Conservation (phyloP, 352 stramenopile species). For the Phytophthora tubulina region DNA sequence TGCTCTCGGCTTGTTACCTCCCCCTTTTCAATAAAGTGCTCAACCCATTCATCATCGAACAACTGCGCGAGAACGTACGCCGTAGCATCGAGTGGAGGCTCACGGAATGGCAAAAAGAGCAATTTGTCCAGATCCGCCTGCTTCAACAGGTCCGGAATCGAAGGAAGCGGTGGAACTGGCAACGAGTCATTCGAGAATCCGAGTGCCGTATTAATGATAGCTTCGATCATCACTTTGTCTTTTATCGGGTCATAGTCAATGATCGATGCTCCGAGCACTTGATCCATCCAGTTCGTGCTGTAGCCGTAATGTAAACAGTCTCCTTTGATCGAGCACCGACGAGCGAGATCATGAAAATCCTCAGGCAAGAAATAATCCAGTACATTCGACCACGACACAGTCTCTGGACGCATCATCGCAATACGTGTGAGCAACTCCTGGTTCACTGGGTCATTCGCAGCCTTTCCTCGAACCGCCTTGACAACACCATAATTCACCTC, state of each 20-base stretch:
- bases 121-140: constrained; percentile 25
- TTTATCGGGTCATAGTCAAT: constrained; percentile 22
- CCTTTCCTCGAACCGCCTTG: constrained; percentile 28
- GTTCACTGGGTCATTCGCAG: constrained; percentile 7
- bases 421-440: constrained; percentile 29
- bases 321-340: constrained; percentile 26
- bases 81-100: constrained; percentile 24
- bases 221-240: constrained; percentile 3
- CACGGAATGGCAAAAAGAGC: constrained; percentile 26
- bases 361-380: constrained; percentile 31
- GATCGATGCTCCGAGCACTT: constrained; percentile 32
- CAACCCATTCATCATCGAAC: constrained; percentile 29
- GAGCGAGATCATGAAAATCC: constrained; percentile 45
- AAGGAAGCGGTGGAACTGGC: not conserved
- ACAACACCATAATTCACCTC: constrained; percentile 35
- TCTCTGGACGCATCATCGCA: constrained; percentile 25
- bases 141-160: constrained; percentile 3
- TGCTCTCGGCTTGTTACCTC: not conserved
- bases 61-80: constrained; percentile 18
- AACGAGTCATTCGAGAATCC: constrained; percentile 8
- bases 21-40: constrained; percentile 34
- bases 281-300: constrained; percentile 39
- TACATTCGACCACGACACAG: constrained; percentile 41
- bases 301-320: constrained; percentile 40
- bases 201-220: constrained; percentile 17